phyloP scores from a whole-genome alignment of 768 basidiomycete species.

The Candolleomyces eurysporus region DNA sequence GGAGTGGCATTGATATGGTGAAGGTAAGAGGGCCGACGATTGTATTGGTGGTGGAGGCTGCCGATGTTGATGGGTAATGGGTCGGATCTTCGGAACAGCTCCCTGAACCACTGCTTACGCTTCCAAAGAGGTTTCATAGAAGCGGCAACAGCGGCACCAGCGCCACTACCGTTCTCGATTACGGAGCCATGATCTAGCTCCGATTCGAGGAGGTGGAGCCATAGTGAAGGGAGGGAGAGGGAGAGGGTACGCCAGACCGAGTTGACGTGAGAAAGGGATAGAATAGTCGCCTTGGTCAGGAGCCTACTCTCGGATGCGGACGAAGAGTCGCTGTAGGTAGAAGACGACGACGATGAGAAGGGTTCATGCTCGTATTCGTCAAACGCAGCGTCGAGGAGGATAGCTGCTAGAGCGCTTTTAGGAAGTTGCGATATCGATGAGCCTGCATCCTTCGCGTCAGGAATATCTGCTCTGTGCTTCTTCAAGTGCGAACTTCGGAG shows the following conservation, averaged over 20 bases:
- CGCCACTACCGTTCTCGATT: no score
- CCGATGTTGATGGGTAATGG: neutral
- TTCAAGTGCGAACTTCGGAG: no score
- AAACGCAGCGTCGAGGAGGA: neutral
- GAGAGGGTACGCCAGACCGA: neutral
- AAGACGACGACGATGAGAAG: neutral
- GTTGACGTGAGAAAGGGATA: neutral
- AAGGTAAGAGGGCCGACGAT: no score
- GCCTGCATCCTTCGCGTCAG: no score
- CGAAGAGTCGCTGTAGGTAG: neutral
- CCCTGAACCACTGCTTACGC: neutral
- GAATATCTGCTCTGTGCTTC: no score
- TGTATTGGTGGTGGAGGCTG: no score
- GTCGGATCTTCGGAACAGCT: neutral
- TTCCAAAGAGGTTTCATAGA: neutral
- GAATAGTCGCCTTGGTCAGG: neutral
- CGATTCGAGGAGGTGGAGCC: neutral
- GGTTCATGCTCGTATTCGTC: neutral
- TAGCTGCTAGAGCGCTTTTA: neutral
- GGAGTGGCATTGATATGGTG: no score
- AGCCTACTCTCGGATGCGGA: neutral
- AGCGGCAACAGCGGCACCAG: neutral
- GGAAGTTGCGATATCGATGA: neutral
- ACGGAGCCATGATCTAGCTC: neutral
- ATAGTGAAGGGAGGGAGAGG: neutral